phyloP scores from a whole-genome alignment of 1,284 basidiomycete species.

The Cryptococcus hybrid region DNA sequence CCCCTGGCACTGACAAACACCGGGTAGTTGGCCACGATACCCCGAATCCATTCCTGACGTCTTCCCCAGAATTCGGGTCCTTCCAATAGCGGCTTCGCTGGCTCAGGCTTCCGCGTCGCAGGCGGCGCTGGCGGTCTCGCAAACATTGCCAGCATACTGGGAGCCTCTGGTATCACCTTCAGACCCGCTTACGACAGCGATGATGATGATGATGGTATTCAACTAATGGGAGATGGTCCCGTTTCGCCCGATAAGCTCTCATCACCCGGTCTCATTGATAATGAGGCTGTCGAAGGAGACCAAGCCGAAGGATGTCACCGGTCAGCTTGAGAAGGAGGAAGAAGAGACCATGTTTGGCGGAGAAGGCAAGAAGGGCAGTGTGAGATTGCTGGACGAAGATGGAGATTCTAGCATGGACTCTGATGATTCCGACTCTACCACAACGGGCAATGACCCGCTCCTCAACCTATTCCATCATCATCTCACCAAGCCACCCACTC shows the following conservation, averaged over 20 bases:
- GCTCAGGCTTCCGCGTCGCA: conserved; percentile 38
- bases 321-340: conserved; percentile 17
- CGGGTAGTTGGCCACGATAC: conserved; percentile 57
- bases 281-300: conserved; percentile 23
- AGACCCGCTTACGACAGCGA: conserved; percentile 37
- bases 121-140: conserved; percentile 42
- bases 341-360: conserved; percentile 6
- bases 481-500: conserved; percentile 40
- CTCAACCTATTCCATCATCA: conserved; percentile 14
- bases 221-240: conserved; percentile 24
- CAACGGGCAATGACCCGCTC: conserved; percentile 53
- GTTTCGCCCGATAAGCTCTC: conserved; percentile 8
- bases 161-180: conserved; percentile 44
- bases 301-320: conserved; percentile 27
- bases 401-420: conserved; percentile 58
- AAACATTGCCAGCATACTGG: conserved; percentile 47
- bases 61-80: conserved; percentile 30
- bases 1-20: conserved; percentile 38
- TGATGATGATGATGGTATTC: conserved; percentile 36
- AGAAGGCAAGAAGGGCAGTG: conserved; percentile 20
- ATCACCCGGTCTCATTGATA: conserved; percentile 9
- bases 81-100: conserved; percentile 15
- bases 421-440: conserved; percentile 58
- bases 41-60: conserved; percentile 46
- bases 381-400: conserved; percentile 50